A percentile compares a stretch with the other conserved stretches of the same genome.
Evolutionary conservation across 306 rosid species (phyloP).

Genomic region (Dicorynia guianensis): DNA sequence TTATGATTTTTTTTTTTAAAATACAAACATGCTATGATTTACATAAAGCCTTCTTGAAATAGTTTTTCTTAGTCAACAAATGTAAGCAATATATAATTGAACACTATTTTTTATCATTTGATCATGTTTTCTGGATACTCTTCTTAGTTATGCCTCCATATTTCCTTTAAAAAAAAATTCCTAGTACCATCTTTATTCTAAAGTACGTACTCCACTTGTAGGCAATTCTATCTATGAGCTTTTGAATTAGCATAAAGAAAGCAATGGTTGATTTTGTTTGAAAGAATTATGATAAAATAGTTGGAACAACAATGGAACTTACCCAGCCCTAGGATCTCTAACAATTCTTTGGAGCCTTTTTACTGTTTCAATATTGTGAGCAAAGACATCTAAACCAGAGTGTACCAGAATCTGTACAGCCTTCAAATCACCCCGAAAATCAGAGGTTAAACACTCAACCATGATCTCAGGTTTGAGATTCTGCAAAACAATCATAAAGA

Average conservation of each 20-base stretch:
- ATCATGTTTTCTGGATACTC: not conserved
- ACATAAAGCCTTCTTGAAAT: not conserved
- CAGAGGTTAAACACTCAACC: constrained; percentile 98
- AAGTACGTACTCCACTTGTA: not conserved
- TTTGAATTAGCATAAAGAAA: not conserved
- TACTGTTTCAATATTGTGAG: constrained; percentile 95
- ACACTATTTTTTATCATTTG: not conserved
- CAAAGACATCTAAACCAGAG: constrained; percentile 96
- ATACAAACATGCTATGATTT: not conserved
- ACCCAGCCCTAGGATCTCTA: constrained; percentile 99
- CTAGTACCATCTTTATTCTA: not conserved
- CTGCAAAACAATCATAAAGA: constrained; percentile 52
- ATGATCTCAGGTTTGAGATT: constrained; percentile 85
- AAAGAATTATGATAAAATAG: constrained; percentile 20
- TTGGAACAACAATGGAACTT: constrained; percentile 39
- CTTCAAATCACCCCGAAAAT: constrained; percentile 85
- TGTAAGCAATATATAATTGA: not conserved
- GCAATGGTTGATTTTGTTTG: constrained; percentile 9
- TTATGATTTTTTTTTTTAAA: not conserved
- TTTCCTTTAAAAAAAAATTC: not conserved
- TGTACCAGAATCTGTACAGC: constrained; percentile 78
- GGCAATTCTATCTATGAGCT: not conserved
- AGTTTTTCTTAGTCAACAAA: not conserved
- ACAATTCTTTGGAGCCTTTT: constrained; percentile 95
- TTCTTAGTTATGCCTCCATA: not conserved